These are phyloP conservation scores for Globisporangium spiculum DNA, from an alignment of 352 stramenopile species.

Conservation along the genomic window DNA sequence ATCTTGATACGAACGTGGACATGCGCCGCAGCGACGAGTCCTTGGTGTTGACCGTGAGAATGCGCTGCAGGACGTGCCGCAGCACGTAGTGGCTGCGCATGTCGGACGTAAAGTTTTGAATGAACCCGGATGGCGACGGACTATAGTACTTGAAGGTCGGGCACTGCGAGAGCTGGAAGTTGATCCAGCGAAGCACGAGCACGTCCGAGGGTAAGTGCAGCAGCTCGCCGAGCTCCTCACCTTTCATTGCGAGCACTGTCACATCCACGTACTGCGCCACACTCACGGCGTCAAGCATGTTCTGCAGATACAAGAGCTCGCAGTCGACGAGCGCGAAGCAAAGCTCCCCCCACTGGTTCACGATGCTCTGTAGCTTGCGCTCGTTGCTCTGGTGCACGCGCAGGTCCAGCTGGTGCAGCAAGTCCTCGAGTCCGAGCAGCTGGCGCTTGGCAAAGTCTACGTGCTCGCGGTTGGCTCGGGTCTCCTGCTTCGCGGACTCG, in stretches of 20 bases:
- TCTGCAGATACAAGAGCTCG: slow-evolving; percentile 47
- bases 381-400: slow-evolving; percentile 52
- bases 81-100: slow-evolving; percentile 58
- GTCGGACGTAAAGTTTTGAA: slow-evolving; percentile 72
- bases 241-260: slow-evolving; percentile 37
- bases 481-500: slow-evolving; percentile 45
- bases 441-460: slow-evolving; percentile 61
- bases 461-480: slow-evolving; percentile 46
- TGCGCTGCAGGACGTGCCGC: slow-evolving; percentile 45
- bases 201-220: slow-evolving; percentile 45
- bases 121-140: slow-evolving; percentile 27
- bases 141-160: slow-evolving; percentile 28
- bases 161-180: slow-evolving; percentile 53
- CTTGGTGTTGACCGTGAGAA: slow-evolving; percentile 23
- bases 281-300: slow-evolving; percentile 53
- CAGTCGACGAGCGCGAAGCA: slow-evolving; percentile 63
- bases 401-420: slow-evolving; percentile 45
- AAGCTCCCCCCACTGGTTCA: slow-evolving; percentile 62
- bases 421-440: slow-evolving; percentile 51
- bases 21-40: not conserved
- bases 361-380: slow-evolving; percentile 52
- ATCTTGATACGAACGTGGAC: slow-evolving; percentile 18
- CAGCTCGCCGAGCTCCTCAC: slow-evolving; percentile 54
- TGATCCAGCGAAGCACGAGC: slow-evolving; percentile 74
- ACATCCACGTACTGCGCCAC: slow-evolving; percentile 44